Percentiles rank a stretch among this genome's conserved stretches.
Evolutionary conservation across 257 asterid genomes (phyloP).

Genomic region (Galeopsis tetrahit): DNA sequence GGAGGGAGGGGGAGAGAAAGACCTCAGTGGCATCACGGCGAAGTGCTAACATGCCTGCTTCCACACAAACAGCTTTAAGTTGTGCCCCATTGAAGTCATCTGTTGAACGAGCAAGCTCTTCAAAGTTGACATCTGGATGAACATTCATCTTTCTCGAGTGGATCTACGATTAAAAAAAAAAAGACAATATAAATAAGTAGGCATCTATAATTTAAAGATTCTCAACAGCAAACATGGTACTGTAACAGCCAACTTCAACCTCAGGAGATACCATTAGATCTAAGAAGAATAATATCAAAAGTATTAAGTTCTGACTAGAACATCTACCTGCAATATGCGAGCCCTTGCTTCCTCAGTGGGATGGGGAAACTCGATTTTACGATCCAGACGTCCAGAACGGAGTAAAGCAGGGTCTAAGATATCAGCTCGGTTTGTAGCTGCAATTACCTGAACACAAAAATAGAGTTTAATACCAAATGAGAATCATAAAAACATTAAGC

Average conservation of each 20-base stretch:
- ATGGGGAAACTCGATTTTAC: slow-evolving; percentile 96
- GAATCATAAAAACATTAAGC: background rate
- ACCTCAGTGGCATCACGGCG: slow-evolving; percentile 99
- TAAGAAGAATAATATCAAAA: background rate
- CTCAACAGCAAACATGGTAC: background rate
- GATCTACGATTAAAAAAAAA: slow-evolving; percentile 52
- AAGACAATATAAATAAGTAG: slow-evolving; percentile 4
- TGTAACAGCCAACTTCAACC: slow-evolving; percentile 3
- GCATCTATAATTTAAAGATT: background rate
- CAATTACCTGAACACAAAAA: slow-evolving; percentile 71
- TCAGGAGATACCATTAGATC: slow-evolving; percentile 3
- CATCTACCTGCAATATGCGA: slow-evolving; percentile 73
- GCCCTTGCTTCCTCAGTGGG: slow-evolving; percentile 95
- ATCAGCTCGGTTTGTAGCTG: slow-evolving; percentile 97
- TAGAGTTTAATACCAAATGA: slow-evolving; percentile 7
- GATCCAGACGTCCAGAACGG: slow-evolving; percentile 97
- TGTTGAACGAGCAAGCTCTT: slow-evolving; percentile 97
- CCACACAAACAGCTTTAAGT: slow-evolving; percentile 95
- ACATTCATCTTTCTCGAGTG: slow-evolving; percentile 98
- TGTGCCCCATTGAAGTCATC: slow-evolving; percentile 99
- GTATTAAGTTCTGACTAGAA: slow-evolving; percentile 12
- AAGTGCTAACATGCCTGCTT: slow-evolving; percentile 98
- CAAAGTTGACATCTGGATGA: slow-evolving; percentile 93
- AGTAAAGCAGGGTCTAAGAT: slow-evolving; percentile 93
- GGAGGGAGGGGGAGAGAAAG: slow-evolving; percentile 6